Conservation (phyloP, 225 moss, liverwort and hornwort species). For the Pleurozium schreberi region DNA sequence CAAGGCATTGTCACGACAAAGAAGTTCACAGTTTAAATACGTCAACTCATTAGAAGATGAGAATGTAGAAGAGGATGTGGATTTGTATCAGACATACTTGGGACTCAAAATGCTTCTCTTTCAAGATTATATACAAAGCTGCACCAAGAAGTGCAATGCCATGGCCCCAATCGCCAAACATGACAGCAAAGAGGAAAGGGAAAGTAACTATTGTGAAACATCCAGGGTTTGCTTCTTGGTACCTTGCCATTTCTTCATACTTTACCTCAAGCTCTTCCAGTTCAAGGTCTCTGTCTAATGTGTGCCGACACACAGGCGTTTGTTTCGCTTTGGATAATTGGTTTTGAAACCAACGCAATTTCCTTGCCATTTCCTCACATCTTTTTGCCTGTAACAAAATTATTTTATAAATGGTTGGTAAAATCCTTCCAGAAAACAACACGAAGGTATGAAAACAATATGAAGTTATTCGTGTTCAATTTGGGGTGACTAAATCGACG, state of each 20-base stretch:
- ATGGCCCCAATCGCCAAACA: constrained; percentile 99
- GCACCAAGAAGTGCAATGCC: constrained; percentile 62
- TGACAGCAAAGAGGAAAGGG: constrained; percentile 94
- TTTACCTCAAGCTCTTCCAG: constrained; percentile 86
- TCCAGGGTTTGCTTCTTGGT: constrained; percentile 92
- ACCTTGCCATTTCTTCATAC: constrained; percentile 40
- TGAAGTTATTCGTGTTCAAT: background rate
- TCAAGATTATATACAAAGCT: constrained; percentile 46
- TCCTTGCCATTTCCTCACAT: constrained; percentile 90
- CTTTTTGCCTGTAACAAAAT: constrained; percentile 47
- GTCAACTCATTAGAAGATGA: background rate
- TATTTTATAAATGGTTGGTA: background rate
- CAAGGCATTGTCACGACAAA: background rate
- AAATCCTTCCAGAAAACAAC: background rate
- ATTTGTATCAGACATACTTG: constrained; percentile 34
- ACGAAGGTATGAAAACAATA: background rate
- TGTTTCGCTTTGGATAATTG: constrained; percentile 58
- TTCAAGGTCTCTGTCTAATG: constrained; percentile 49
- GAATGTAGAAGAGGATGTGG: background rate
- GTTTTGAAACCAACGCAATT: constrained; percentile 74
- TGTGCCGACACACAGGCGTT: constrained; percentile 36
- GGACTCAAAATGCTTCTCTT: constrained; percentile 59
- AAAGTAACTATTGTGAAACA: constrained; percentile 95
- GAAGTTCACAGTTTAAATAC: background rate
- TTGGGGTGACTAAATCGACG: background rate